Percentiles rank a stretch among this genome's conserved stretches.
These are phyloP conservation scores for Spergularia azorica DNA, from an alignment of 179 eudicot genomes.

Conservation along the genomic window DNA sequence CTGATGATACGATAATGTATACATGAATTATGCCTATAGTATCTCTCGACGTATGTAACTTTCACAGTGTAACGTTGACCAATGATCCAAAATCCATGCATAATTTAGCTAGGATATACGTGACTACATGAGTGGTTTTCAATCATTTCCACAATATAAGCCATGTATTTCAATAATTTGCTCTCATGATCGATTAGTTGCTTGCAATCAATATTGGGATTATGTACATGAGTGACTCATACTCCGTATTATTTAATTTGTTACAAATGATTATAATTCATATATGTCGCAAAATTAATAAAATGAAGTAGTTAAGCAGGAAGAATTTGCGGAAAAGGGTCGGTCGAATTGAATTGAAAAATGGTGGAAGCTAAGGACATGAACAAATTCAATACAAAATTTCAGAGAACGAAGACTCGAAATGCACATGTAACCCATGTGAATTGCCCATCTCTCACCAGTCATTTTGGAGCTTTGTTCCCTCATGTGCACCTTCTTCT, in stretches of 20 bases:
- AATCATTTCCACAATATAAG: too few species aligned
- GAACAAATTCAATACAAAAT: slow-evolving; percentile 4
- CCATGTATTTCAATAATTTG: neutral
- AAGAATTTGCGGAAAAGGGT: neutral
- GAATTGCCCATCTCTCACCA: slow-evolving; percentile 18
- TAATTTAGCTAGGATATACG: too few species aligned
- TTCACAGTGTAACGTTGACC: too few species aligned
- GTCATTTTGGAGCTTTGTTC: slow-evolving; percentile 7
- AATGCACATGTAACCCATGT: slow-evolving; percentile 44
- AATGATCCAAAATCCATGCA: too few species aligned
- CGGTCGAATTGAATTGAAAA: slow-evolving; percentile 23
- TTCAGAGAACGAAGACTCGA: slow-evolving; percentile 3
- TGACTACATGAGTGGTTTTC: too few species aligned
- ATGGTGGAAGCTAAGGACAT: neutral
- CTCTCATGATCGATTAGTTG: neutral
- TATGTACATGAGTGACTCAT: neutral
- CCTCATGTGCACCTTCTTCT: slow-evolving; percentile 10
- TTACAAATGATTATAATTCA: neutral
- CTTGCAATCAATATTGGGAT: neutral
- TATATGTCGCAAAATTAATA: neutral
- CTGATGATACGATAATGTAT: too few species aligned
- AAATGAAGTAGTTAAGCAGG: neutral
- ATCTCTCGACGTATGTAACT: too few species aligned
- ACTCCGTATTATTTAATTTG: neutral
- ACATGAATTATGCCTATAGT: too few species aligned